phyloP scores from a whole-genome alignment of 2,329 filamentous ascomycete species.

The Aspergillus fischeri region DNA sequence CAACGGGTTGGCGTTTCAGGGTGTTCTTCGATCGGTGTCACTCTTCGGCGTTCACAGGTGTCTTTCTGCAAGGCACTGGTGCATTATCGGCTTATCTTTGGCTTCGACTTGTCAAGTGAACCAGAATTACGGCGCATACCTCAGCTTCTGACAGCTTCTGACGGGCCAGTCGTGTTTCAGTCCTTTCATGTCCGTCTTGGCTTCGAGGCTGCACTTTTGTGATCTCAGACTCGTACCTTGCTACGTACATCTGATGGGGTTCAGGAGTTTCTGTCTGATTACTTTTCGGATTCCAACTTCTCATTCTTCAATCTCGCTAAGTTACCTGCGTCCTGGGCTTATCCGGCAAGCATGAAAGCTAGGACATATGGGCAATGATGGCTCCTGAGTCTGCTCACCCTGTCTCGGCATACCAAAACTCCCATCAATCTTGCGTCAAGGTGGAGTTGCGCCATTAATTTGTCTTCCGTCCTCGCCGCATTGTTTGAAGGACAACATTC shows the following conservation, averaged over 20 bases:
- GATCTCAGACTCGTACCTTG: background rate
- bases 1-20: constrained; percentile 2
- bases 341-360: background rate
- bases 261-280: background rate
- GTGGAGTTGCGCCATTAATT: background rate
- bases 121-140: background rate
- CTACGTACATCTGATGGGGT: background rate
- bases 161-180: background rate
- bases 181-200: background rate
- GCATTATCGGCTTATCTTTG: background rate
- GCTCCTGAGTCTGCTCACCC: background rate
- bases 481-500: background rate
- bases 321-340: background rate
- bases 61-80: background rate
- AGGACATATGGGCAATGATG: background rate
- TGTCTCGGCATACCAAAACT: background rate
- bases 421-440: background rate
- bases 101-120: background rate
- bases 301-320: background rate
- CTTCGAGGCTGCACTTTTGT: background rate
- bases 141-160: background rate
- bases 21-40: background rate
- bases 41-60: constrained; percentile 3
- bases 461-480: background rate
- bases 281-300: background rate